Conservation (phyloP, 345 rosid species). For the Populus tremula region DNA sequence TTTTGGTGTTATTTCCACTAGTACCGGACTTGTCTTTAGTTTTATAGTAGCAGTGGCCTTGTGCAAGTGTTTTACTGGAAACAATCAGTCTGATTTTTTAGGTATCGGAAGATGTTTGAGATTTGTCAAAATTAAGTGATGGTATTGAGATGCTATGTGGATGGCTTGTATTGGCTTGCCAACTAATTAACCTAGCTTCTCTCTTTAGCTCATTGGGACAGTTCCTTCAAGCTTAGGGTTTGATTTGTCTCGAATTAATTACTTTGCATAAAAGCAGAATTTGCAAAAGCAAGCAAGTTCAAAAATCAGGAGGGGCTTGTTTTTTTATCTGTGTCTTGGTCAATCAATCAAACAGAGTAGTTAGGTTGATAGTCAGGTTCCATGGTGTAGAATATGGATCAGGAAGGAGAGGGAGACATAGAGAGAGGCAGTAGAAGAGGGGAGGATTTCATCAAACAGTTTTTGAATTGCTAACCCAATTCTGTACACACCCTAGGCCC, state of each 20-base stretch:
- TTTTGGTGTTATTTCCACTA: background rate
- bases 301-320: background rate
- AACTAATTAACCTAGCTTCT: background rate
- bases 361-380: background rate
- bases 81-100: background rate
- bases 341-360: background rate
- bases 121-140: background rate
- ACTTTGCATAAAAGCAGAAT: background rate
- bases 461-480: slow-evolving; percentile 11
- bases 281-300: background rate
- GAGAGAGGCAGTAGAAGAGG: background rate
- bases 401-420: background rate
- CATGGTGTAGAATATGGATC: background rate
- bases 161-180: background rate
- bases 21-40: too few relatives aligned
- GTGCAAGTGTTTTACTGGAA: background rate
- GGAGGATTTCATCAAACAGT: slow-evolving; percentile 4
- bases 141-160: background rate
- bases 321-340: background rate
- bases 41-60: background rate
- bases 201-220: background rate
- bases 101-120: background rate
- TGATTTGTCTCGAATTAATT: background rate
- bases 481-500: slow-evolving; percentile 27
- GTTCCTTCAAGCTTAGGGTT: background rate